Evolutionary conservation across 352 stramenopile species (phyloP), one percentile per base, ranked within the genome.

Genomic region (Globisporangium echinulatum): DNA sequence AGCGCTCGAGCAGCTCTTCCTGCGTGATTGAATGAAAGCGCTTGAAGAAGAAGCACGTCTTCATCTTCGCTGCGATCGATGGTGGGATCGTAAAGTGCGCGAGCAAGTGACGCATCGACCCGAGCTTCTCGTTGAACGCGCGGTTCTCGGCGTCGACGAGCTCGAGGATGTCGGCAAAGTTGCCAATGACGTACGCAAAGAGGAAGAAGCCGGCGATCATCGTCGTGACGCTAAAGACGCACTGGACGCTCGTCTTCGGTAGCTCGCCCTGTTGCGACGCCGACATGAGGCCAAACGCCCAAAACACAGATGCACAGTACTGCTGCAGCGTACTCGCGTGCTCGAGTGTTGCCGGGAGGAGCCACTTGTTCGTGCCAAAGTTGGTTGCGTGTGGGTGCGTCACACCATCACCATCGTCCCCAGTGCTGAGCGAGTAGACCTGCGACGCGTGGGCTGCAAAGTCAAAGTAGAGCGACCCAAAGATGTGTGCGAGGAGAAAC

Each of bases 1-100:
- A 84, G 4, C 67, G 58, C 25, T 75, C 67, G 3, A 86, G 56
- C 9, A 79, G 51, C 15, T 72, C 64, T 50, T 86, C 76, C 58
- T 82, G 70, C 0, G 74, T 81, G 63, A 84, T 84, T 1, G 71
- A 78, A 49, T 84, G 76, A 54, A 73, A 86, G 7, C 74, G 70
- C 40, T 72, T 61, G 63, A 84, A 86, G 52, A 75, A 74, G 52
- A 72, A 84, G 59, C 68, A 84, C 2, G 72, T 77, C 51, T 78
- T 77, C 42, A 86, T 63, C 1, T 70, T 67, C 7, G 72, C 49
- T 46, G 67, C 52, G 9, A 86, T 70, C 10, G 68, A 59, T 15
- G 54, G 53, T 7, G 74, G 66, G 3, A 86, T 61, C 7, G 63
- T 58, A 46, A 84, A 84, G 46, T 86, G 74, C 4, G 64, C 40